These are phyloP conservation scores for Brassica nigra DNA, from an alignment of 345 rosid genomes.

Conservation along the genomic window DNA sequence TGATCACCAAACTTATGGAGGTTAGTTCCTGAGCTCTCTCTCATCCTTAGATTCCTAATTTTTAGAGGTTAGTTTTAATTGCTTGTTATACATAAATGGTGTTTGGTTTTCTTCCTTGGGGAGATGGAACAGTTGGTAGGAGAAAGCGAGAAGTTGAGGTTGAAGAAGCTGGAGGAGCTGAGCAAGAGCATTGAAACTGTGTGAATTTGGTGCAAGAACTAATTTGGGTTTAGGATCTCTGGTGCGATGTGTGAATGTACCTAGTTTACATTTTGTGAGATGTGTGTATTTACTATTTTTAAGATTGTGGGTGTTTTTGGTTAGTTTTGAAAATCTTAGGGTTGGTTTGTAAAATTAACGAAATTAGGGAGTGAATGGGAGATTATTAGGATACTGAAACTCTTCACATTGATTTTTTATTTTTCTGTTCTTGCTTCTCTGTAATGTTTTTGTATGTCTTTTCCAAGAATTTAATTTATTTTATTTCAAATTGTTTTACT, in stretches of 20 bases:
- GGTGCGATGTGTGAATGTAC: constrained; percentile 58
- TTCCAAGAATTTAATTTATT: constrained; percentile 25
- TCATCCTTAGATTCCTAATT: neutral
- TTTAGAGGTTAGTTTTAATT: neutral
- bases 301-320: constrained; percentile 19
- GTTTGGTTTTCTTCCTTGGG: constrained; percentile 41
- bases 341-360: constrained; percentile 42
- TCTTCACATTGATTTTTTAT: constrained; percentile 28
- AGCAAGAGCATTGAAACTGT: constrained; percentile 66
- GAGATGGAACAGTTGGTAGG: constrained; percentile 72
- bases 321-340: constrained; percentile 25
- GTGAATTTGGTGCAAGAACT: constrained; percentile 28
- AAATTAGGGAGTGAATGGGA: constrained; percentile 38
- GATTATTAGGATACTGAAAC: constrained; percentile 37
- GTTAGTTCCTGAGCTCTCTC: constrained; percentile 42
- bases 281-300: constrained; percentile 19
- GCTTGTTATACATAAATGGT: constrained; percentile 38
- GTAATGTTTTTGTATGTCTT: constrained; percentile 23
- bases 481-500: constrained; percentile 16
- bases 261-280: constrained; percentile 30
- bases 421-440: neutral
- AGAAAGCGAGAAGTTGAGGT: constrained; percentile 80
- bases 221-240: constrained; percentile 40
- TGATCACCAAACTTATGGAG: constrained; percentile 81
- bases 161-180: constrained; percentile 88